Base-by-base conservation (phyloP, 2,329 filamentous ascomycete genomes). In the Penicillium frequentans region DNA sequence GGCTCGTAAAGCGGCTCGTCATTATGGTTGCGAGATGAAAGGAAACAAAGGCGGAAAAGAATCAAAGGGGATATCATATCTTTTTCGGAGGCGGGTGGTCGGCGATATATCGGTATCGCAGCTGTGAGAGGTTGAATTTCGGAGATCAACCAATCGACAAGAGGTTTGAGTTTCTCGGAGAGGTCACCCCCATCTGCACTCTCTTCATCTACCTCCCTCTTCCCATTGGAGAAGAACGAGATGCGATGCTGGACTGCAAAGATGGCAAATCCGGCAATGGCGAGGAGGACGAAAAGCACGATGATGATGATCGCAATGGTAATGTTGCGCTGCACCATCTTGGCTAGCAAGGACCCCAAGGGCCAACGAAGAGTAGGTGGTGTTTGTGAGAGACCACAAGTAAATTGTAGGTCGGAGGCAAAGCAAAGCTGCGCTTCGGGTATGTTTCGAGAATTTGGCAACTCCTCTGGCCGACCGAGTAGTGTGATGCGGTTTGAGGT, bases 271-370 rank as follows among this genome's bases (percentile, higher is more conserved):
- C 74, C 77, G 42, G 75, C 73, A 26, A 77, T 57, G 21, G 75
- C 76, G 39, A 81, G 74, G 47, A 81, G 57, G 50, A 81, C 58
- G 64, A 81, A 81, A 54, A 81, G 71, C 45, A 79, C 59, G 62
- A 81, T 79, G 61, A 81, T 74, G 65, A 81, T 81, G 56, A 81
- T 74, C 14, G 79, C 79, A 59, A 81, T 78, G 63, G 77, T 71
- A 64, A 79, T 72, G 68, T 81, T 81, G 57, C 71, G 69, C 60
- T 79, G 66, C 21, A 78, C 71, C 21, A 78, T 79, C 52, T 64
- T 73, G 59, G 47, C 35, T 47, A 26, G 49, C 27, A 19, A 31
- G 24, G 43, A 52, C 42, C 59, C 53, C 7, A 16, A 16, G 54
- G 58, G 52, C 24, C 16, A 16, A 10, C 8, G 10, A 42, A 42